These are phyloP conservation scores for Boletus pseudopeckii DNA, from an alignment of 768 basidiomycete genomes.

Conservation along the genomic window DNA sequence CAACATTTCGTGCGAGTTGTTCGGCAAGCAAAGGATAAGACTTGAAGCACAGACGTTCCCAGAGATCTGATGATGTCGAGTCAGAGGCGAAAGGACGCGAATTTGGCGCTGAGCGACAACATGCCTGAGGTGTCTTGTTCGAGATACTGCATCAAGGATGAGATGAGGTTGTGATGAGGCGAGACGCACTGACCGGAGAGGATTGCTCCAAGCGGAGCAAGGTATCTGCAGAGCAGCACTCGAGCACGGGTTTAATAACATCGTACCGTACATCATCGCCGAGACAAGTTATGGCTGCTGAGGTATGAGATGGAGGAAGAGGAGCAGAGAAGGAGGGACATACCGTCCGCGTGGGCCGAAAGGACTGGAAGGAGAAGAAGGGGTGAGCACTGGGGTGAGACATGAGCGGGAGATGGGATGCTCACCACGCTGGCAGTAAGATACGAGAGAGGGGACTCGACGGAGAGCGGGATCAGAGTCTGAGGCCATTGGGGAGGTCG, in stretches of 20 bases:
- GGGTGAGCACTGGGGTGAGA: constrained; percentile 12
- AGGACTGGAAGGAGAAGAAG: constrained; percentile 44
- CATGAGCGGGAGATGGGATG: neutral
- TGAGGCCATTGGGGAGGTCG: constrained; percentile 27
- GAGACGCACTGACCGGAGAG: constrained; percentile 54
- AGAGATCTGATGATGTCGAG: constrained; percentile 48
- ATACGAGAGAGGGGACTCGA: constrained; percentile 60
- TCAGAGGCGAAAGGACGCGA: constrained; percentile 2
- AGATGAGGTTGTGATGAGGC: constrained; percentile 11
- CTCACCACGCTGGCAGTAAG: constrained; percentile 72
- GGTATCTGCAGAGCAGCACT: constrained; percentile 68
- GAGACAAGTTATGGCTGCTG: constrained; percentile 58
- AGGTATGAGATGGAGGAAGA: constrained; percentile 2
- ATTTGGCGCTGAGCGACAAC: constrained; percentile 6
- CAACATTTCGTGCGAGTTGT: constrained; percentile 39
- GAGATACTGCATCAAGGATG: constrained; percentile 42
- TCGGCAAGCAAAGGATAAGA: constrained; percentile 54
- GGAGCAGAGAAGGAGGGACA: constrained; percentile 19
- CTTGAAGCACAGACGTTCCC: constrained; percentile 61
- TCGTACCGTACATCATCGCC: constrained; percentile 59
- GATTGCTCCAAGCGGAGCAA: constrained; percentile 64
- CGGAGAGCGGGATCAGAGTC: constrained; percentile 34
- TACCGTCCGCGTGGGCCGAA: constrained; percentile 58
- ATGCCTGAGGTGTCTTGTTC: constrained; percentile 54
- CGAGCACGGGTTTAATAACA: constrained; percentile 70